Base-by-base conservation (phyloP, 345 rosid genomes). In the Xanthoceras sorbifolium region DNA sequence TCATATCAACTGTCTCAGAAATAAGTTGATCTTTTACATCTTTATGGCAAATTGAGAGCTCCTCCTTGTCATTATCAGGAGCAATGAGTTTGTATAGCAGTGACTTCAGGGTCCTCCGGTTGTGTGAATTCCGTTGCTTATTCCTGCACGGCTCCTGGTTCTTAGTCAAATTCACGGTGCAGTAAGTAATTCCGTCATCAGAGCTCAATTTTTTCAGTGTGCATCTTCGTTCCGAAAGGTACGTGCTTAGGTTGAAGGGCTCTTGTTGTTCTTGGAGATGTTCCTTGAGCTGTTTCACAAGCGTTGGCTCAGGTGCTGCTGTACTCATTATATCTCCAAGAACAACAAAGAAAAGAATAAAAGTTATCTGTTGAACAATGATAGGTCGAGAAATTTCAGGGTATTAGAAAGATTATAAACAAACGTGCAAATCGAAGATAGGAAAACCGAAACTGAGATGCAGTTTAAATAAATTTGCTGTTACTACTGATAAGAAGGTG, bases 211-310 rank as follows among this genome's bases (percentile, higher is more conserved):
- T 52, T 74, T 65, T 72, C 44, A 67, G 40, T 29, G 60, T 63
- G 20, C 28, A 50, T 57, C 69, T 75, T 64, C 84, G 76, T 67
- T 82, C 87, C 1, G 69, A 67, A 29, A 82, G 79, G 81, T 70
- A 76, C 25, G 66, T 44, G 25, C 62, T 66, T 20, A 84, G 77
- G 1, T 32, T 61, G 64, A 82, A 86, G n/a, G 89, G 87, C 68
- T 86, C 80, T 70, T 82, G 84, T 59, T 78, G 67, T 76, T 80
- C 82, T 60, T 65, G 80, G 46, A 84, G 87, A 82, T 84, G 81
- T 67, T 86, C 82, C 76, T 73, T 42, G 17, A 80, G 83, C 77
- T 63, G 73, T 68, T 82, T 84, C 5, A 74, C 3, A 1, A 42
- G 57, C 14, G 11, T 32, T 18, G 66, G 63, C 25, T 68, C 62